Conservation (phyloP, 306 rosid species). For the Dryas octopetala region DNA sequence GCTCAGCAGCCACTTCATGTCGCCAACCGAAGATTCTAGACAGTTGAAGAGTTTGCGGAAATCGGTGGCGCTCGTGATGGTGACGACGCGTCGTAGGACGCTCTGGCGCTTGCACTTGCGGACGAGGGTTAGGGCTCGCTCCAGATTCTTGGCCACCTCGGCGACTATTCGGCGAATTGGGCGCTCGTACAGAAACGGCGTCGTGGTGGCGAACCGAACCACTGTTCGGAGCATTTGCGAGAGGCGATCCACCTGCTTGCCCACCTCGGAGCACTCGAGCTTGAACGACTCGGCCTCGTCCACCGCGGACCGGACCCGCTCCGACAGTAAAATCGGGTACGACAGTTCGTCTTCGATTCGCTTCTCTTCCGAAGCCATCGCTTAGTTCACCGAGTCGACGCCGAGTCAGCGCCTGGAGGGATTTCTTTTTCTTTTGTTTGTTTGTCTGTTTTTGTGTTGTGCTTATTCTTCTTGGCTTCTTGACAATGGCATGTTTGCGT, state of each 20-base stretch:
- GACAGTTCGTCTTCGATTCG: slow-evolving; percentile 61
- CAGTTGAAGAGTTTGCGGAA: slow-evolving; percentile 41
- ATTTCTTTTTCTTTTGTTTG: no score
- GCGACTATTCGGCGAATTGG: slow-evolving; percentile 61
- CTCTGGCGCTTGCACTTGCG: slow-evolving; percentile 67
- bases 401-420: slow-evolving; percentile 19
- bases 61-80: slow-evolving; percentile 56
- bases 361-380: slow-evolving; percentile 59
- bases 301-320: slow-evolving; percentile 55
- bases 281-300: slow-evolving; percentile 58
- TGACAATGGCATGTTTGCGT: neutral
- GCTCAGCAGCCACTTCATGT: slow-evolving; percentile 67
- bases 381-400: slow-evolving; percentile 17
- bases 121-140: slow-evolving; percentile 52
- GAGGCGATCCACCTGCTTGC: slow-evolving; percentile 60
- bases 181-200: slow-evolving; percentile 54
- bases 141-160: slow-evolving; percentile 56
- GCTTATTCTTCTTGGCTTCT: neutral
- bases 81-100: slow-evolving; percentile 60
- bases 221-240: slow-evolving; percentile 64
- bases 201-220: slow-evolving; percentile 53
- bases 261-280: slow-evolving; percentile 60
- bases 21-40: slow-evolving; percentile 68
- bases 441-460: neutral
- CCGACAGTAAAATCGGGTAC: slow-evolving; percentile 62